These are phyloP conservation scores for Physcomitrellopsis africana DNA, from an alignment of 225 moss, liverwort and hornwort genomes.

Conservation along the genomic window DNA sequence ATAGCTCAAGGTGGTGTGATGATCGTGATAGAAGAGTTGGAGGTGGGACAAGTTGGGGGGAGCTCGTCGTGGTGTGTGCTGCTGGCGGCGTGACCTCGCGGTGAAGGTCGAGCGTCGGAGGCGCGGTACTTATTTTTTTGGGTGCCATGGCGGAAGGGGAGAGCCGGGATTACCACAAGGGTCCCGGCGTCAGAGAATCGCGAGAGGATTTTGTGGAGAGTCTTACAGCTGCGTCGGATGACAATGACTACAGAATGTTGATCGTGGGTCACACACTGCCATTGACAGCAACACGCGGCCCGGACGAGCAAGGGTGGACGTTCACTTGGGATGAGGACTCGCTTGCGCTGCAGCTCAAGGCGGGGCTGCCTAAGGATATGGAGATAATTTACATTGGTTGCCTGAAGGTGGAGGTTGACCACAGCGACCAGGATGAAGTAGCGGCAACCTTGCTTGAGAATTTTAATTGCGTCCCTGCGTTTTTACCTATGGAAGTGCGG, in stretches of 20 bases:
- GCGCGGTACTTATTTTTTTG: constrained; percentile 15
- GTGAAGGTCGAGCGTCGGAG: neutral
- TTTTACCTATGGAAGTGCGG: constrained; percentile 64
- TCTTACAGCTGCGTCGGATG: constrained; percentile 40
- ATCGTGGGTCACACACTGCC: constrained; percentile 91
- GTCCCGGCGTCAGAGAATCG: constrained; percentile 45
- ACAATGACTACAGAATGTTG: constrained; percentile 65
- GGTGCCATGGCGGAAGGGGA: constrained; percentile 46
- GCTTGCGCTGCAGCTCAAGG: constrained; percentile 76
- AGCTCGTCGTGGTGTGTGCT: neutral
- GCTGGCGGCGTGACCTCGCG: neutral
- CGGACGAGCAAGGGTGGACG: constrained; percentile 77
- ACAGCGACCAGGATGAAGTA: constrained; percentile 84
- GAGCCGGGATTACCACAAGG: constrained; percentile 50
- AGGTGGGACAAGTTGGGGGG: neutral
- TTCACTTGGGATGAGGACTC: constrained; percentile 87
- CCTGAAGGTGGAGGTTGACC: constrained; percentile 78
- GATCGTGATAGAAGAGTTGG: neutral
- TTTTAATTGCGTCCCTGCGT: constrained; percentile 94
- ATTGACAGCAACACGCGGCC: constrained; percentile 63
- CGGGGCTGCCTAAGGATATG: constrained; percentile 76
- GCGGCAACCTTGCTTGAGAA: constrained; percentile 72
- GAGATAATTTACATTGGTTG: constrained; percentile 91
- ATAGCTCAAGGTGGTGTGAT: neutral
- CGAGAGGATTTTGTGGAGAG: constrained; percentile 41